Conservation (phyloP, 768 basidiomycete species). For the Boletales sp. region DNA sequence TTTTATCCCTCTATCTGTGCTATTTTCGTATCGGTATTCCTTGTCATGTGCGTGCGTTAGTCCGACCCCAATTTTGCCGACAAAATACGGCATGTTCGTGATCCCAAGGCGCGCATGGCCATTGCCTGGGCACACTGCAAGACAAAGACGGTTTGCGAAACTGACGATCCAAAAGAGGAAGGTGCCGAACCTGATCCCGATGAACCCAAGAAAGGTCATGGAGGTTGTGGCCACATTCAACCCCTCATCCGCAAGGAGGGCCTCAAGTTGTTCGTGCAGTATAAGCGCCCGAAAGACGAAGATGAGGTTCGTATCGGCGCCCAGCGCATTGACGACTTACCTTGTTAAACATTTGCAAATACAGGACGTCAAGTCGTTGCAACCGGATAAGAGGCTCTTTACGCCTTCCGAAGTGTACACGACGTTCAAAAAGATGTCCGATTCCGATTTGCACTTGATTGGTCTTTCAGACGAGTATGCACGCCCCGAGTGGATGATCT, state of each 20-base stretch:
- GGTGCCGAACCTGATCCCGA: conserved; percentile 59
- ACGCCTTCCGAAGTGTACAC: conserved; percentile 88
- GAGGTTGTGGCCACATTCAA: conserved; percentile 94
- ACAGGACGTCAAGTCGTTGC: conserved; percentile 76
- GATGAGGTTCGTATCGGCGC: conserved; percentile 70
- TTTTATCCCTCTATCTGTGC: conserved; percentile 46
- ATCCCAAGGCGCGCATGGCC: conserved; percentile 84
- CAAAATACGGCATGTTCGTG: conserved; percentile 82
- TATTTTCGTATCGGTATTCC: conserved; percentile 22
- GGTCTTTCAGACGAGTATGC: conserved; percentile 96
- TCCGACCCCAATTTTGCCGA: conserved; percentile 81
- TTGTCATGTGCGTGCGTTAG: conserved; percentile 42
- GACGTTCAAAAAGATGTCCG: conserved; percentile 93
- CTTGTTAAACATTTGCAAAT: conserved; percentile 10
- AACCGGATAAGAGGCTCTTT: conserved; percentile 79
- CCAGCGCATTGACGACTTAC: background rate
- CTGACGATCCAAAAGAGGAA: conserved; percentile 87
- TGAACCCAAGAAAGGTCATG: conserved; percentile 86
- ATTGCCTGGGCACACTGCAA: conserved; percentile 86
- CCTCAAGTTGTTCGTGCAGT: conserved; percentile 89
- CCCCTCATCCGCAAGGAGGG: conserved; percentile 92
- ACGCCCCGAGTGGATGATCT: conserved; percentile 99
- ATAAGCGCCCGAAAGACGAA: conserved; percentile 92
- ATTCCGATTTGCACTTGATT: conserved; percentile 81
- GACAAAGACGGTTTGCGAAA: conserved; percentile 82